Conservation (phyloP, 306 rosid species). For the Sechiopsis laciniata region DNA sequence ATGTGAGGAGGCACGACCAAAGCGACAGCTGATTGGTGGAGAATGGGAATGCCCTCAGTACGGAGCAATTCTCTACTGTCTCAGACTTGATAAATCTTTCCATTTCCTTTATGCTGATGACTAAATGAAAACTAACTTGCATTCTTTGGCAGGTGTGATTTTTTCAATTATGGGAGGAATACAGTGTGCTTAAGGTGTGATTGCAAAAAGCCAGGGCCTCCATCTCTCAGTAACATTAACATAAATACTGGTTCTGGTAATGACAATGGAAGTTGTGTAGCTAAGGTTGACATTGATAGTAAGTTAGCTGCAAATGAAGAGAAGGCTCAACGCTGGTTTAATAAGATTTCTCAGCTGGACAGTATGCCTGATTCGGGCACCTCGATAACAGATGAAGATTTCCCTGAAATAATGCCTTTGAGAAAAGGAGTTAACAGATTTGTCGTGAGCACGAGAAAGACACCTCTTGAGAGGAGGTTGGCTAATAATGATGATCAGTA, state of each 20-base stretch:
- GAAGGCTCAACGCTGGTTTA: conserved; percentile 89
- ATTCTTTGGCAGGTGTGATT: conserved; percentile 62
- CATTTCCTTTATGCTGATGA: neutral
- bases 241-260: conserved; percentile 28
- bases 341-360: conserved; percentile 80
- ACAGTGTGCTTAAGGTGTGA: conserved; percentile 78
- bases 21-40: conserved; percentile 72
- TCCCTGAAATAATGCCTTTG: conserved; percentile 93
- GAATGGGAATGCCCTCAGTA: conserved; percentile 99
- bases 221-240: conserved; percentile 32
- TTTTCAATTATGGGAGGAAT: conserved; percentile 75
- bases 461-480: conserved; percentile 71
- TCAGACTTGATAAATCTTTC: conserved; percentile 11
- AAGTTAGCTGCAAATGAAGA: conserved; percentile 79
- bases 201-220: conserved; percentile 72
- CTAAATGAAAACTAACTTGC: conserved; percentile 20
- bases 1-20: conserved; percentile 84
- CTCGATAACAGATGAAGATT: conserved; percentile 62
- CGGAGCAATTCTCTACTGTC: conserved; percentile 30
- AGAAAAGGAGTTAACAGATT: conserved; percentile 93
- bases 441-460: conserved; percentile 88
- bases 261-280: conserved; percentile 35
- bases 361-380: conserved; percentile 48
- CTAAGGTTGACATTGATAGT: conserved; percentile 37
- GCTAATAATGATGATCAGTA: conserved; percentile 38